A percentile compares a stretch with the other conserved stretches of the same genome.
Evolutionary conservation across 192 early-diverging fungal species (phyloP).

Genomic region (Linnemannia zychae): DNA sequence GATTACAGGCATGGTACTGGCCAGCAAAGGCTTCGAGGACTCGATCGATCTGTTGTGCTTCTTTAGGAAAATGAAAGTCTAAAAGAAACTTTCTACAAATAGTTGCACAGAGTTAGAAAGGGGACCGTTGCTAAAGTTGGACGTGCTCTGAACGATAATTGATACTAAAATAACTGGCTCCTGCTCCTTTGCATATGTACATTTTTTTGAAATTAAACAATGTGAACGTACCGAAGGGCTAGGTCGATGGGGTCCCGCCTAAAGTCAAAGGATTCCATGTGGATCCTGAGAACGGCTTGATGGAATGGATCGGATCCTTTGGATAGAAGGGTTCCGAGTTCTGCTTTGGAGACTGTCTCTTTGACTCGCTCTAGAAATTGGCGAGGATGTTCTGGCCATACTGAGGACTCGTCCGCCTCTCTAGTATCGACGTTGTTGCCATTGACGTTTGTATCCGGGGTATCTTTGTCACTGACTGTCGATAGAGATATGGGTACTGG

Average conservation of each 20-base stretch:
- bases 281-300: conserved; percentile 66
- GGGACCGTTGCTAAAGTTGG: background rate
- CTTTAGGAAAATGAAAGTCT: conserved; percentile 81
- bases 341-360: conserved; percentile 62
- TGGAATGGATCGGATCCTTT: conserved; percentile 67
- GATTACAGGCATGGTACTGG: conserved; percentile 79
- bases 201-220: background rate
- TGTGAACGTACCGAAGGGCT: conserved; percentile 62
- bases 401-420: background rate
- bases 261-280: conserved; percentile 75
- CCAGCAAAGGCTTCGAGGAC: conserved; percentile 81
- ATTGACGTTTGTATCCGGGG: background rate
- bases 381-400: conserved; percentile 55
- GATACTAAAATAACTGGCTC: conserved; percentile 9
- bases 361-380: conserved; percentile 60
- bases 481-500: background rate
- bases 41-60: conserved; percentile 89
- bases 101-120: conserved; percentile 4
- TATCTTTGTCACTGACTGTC: background rate
- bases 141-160: conserved; percentile 4
- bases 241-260: conserved; percentile 73
- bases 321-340: conserved; percentile 67
- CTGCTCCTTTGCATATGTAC: background rate
- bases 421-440: background rate
- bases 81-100: conserved; percentile 75